Percentiles rank a stretch among this genome's conserved stretches.
Evolutionary conservation across 805 yeast species (phyloP).

Genomic region (Ogataea pilisensis): DNA sequence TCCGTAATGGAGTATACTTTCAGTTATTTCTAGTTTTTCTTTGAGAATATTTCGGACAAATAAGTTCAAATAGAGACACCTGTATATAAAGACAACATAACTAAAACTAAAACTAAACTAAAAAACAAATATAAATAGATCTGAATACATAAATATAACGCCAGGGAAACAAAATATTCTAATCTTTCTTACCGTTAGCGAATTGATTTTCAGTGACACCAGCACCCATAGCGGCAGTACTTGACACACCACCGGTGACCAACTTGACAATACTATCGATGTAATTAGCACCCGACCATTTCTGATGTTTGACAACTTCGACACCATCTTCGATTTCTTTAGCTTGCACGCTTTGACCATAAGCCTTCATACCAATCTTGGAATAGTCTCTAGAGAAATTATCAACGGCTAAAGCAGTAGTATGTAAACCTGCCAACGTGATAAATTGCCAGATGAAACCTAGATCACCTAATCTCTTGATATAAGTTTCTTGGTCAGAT

Average conservation of each 20-base stretch:
- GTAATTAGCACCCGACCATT: constrained; percentile 98
- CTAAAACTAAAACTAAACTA: too few relatives aligned
- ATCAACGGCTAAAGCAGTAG: constrained; percentile 89
- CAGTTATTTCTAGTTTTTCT: too few relatives aligned
- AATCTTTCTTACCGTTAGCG: constrained; percentile 19
- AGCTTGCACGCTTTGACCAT: constrained; percentile 82
- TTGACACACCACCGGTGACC: constrained; percentile 90
- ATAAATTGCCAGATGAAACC: constrained; percentile 98
- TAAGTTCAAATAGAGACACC: too few relatives aligned
- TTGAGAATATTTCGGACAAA: too few relatives aligned
- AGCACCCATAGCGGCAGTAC: constrained; percentile 97
- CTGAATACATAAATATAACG: too few relatives aligned
- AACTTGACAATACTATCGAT: constrained; percentile 85
- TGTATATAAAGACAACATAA: too few relatives aligned
- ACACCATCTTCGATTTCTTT: constrained; percentile 85
- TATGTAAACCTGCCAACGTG: constrained; percentile 94
- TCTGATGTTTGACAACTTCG: constrained; percentile 96
- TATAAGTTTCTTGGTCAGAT: constrained; percentile 86
- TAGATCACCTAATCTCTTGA: constrained; percentile 75
- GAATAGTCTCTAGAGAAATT: constrained; percentile 76
- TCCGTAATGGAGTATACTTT: too few relatives aligned
- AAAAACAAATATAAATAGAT: too few relatives aligned
- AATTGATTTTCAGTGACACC: constrained; percentile 98
- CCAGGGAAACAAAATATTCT: too few relatives aligned
- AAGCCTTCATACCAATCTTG: constrained; percentile 89